Evolutionary conservation across 345 rosid species (phyloP).

Genomic region (Anacardium occidentale): DNA sequence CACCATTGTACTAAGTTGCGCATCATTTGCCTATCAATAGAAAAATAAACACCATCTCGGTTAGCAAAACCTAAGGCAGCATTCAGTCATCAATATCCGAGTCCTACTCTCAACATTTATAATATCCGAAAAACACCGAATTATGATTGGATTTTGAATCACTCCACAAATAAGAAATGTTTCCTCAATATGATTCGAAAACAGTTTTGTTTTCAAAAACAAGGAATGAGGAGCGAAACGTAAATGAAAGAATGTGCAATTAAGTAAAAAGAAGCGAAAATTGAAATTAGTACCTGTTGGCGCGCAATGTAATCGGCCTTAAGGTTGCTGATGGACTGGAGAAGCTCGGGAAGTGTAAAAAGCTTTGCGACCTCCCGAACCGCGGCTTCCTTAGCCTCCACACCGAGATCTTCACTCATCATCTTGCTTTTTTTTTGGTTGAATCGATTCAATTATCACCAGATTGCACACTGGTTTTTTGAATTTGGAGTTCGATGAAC

Average conservation of each 20-base stretch:
- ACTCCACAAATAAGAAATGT: neutral
- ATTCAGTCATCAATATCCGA: too few species aligned
- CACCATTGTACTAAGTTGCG: constrained; percentile 99
- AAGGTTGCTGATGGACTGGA: constrained; percentile 76
- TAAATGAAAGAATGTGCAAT: too few species aligned
- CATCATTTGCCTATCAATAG: constrained; percentile 78
- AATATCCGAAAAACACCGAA: neutral
- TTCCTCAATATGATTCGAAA: neutral
- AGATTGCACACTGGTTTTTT: too few species aligned
- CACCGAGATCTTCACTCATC: constrained; percentile 96
- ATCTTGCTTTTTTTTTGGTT: constrained; percentile 20
- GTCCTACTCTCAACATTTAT: neutral
- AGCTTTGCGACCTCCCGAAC: constrained; percentile 99
- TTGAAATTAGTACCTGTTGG: constrained; percentile 58
- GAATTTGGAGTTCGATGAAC: too few species aligned
- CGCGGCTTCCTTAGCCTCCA: constrained; percentile 97
- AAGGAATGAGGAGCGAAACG: too few species aligned
- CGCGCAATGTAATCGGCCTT: constrained; percentile 95
- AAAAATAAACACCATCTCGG: neutral
- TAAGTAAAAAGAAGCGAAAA: too few species aligned
- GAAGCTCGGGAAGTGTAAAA: constrained; percentile 80
- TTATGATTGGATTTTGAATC: neutral
- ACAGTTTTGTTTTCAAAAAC: too few species aligned
- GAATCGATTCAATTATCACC: too few species aligned
- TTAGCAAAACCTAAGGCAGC: neutral